Percentiles rank a stretch among this genome's conserved stretches.
Evolutionary conservation across 352 stramenopile species (phyloP).

Genomic region (Phytopythium ostracodes): DNA sequence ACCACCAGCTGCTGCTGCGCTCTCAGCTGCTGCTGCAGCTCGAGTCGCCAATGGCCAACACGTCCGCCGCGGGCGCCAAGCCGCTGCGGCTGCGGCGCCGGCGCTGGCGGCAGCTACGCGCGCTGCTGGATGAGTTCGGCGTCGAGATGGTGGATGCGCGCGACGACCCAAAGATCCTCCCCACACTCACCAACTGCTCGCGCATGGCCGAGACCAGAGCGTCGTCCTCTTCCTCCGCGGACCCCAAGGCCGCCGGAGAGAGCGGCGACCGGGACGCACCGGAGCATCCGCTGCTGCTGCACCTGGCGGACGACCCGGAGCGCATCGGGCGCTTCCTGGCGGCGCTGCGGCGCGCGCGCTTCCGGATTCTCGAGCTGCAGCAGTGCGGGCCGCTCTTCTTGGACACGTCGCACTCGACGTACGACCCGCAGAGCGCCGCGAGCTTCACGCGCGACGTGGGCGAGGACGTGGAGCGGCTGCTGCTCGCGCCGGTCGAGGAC

Average conservation of each 20-base stretch:
- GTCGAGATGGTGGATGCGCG: conserved; percentile 23
- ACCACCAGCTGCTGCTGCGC: conserved; percentile 58
- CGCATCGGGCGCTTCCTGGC: conserved; percentile 36
- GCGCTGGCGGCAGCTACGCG: conserved; percentile 6
- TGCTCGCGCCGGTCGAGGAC: conserved; percentile 28
- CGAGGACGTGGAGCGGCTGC: conserved; percentile 44
- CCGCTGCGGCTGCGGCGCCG: conserved; percentile 13
- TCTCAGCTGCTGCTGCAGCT: conserved; percentile 57
- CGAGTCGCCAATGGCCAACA: conserved; percentile 8
- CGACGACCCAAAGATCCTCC: conserved; percentile 19
- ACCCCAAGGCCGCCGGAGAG: not conserved
- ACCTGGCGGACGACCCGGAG: conserved; percentile 48
- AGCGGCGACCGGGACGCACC: conserved; percentile 6
- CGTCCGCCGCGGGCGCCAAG: not conserved
- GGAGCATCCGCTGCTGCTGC: conserved; percentile 34
- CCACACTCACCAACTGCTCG: conserved; percentile 5
- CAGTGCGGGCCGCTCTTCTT: conserved; percentile 58
- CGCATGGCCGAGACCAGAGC: not conserved
- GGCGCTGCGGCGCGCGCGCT: conserved; percentile 27
- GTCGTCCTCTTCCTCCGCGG: not conserved
- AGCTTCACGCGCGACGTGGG: conserved; percentile 53
- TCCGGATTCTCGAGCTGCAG: conserved; percentile 51
- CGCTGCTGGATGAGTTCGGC: conserved; percentile 29
- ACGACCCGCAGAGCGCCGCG: conserved; percentile 45
- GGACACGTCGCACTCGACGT: conserved; percentile 57